Evolutionary conservation across 2,329 filamentous ascomycete species (phyloP).

Genomic region (Pseudogymnoascus sp.): DNA sequence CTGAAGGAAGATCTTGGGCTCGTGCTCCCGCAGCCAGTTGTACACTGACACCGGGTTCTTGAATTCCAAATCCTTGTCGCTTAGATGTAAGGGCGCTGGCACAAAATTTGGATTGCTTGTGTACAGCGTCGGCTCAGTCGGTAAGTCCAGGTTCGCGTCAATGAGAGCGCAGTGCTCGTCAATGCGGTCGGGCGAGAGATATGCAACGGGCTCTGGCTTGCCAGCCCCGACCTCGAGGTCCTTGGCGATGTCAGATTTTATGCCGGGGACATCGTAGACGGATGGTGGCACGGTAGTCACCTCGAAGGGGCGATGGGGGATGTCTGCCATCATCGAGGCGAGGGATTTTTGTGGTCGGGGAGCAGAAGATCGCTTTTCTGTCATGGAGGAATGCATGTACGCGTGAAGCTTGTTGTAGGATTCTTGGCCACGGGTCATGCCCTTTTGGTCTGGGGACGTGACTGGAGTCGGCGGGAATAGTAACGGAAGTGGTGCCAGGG

Average conservation of each 20-base stretch:
- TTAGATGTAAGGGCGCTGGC: constrained; percentile 33
- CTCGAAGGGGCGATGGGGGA: constrained; percentile 18
- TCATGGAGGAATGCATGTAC: background rate
- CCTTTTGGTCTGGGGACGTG: background rate
- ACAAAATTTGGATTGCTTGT: constrained; percentile 21
- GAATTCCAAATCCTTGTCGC: constrained; percentile 46
- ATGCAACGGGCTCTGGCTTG: constrained; percentile 48
- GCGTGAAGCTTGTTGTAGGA: constrained; percentile 25
- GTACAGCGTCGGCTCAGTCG: constrained; percentile 23
- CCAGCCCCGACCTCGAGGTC: constrained; percentile 37
- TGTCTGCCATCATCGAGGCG: constrained; percentile 18
- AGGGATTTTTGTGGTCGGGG: constrained; percentile 22
- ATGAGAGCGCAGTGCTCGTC: constrained; percentile 64
- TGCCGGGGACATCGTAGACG: constrained; percentile 13
- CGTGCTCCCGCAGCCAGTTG: constrained; percentile 85
- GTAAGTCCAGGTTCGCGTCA: constrained; percentile 29
- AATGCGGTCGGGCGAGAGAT: constrained; percentile 60
- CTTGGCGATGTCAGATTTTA: constrained; percentile 28
- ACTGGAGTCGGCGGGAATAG: background rate
- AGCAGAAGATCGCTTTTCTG: constrained; percentile 2
- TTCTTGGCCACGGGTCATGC: constrained; percentile 18
- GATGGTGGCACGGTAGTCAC: constrained; percentile 24
- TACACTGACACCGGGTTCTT: constrained; percentile 86
- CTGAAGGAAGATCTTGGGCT: constrained; percentile 77
- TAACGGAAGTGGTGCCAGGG: constrained; percentile 6